A percentile compares a stretch with the other conserved stretches of the same genome.
These are phyloP conservation scores for Talaromyces ruber DNA, from an alignment of 495 filamentous ascomycete genomes.

Conservation along the genomic window DNA sequence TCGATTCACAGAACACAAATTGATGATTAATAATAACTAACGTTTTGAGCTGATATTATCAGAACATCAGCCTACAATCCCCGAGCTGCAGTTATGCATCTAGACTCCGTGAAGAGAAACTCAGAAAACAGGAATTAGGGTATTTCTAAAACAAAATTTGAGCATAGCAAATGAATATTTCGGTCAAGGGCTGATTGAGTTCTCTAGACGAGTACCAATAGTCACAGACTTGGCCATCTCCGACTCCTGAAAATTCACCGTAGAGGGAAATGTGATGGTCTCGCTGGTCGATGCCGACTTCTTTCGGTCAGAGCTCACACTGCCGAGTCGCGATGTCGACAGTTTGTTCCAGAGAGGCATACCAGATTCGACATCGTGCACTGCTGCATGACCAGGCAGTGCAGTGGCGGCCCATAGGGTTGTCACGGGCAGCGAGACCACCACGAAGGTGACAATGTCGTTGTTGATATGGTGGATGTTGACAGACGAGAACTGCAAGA, in stretches of 20 bases:
- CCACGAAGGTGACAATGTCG: conserved; percentile 56
- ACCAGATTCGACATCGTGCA: conserved; percentile 1
- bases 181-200: neutral
- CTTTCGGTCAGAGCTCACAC: neutral
- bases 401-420: conserved; percentile 62
- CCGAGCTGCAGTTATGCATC: neutral
- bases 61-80: neutral
- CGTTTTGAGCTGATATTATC: neutral
- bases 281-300: neutral
- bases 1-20: neutral
- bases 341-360: neutral
- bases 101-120: neutral
- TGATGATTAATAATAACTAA: neutral
- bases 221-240: neutral
- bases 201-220: neutral
- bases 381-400: conserved; percentile 12
- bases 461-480: conserved; percentile 50
- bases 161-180: neutral
- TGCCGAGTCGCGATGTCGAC: neutral
- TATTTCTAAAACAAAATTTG: neutral
- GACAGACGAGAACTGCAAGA: conserved; percentile 51
- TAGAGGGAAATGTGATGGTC: neutral
- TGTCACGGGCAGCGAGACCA: conserved; percentile 71
- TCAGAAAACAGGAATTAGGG: neutral
- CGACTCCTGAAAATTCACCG: neutral